Percentiles rank a stretch among this genome's conserved stretches.
Evolutionary conservation across 2,329 filamentous ascomycete genomes (phyloP).

Genomic region (Alternaria angustiovoidea): DNA sequence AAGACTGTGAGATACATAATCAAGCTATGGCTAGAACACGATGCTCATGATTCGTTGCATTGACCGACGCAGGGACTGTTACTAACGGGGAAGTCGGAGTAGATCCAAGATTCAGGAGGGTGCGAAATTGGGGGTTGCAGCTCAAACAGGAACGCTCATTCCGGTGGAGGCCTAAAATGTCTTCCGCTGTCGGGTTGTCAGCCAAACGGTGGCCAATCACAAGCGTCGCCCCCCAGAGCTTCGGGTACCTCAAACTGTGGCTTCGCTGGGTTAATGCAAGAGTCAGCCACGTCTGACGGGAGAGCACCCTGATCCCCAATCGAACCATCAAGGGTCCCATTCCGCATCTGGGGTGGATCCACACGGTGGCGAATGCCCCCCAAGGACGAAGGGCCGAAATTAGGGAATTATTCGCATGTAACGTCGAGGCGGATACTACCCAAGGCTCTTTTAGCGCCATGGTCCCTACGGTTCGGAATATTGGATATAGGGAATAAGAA

Average conservation of each 20-base stretch:
- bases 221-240: background rate
- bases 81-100: constrained; percentile 13
- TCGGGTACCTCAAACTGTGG: constrained; percentile 27
- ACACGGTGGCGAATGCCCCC: constrained; percentile 6
- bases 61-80: constrained; percentile 1
- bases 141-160: constrained; percentile 12
- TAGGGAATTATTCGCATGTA: constrained; percentile 20
- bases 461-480: constrained; percentile 19
- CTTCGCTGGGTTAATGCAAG: constrained; percentile 17
- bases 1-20: background rate
- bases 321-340: background rate
- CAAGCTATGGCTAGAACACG: constrained; percentile 9
- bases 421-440: constrained; percentile 24
- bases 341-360: constrained; percentile 11
- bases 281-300: constrained; percentile 27
- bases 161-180: constrained; percentile 18
- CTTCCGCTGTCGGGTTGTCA: constrained; percentile 20
- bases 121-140: constrained; percentile 3
- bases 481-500: constrained; percentile 18
- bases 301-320: constrained; percentile 13
- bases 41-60: constrained; percentile 14
- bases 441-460: constrained; percentile 17
- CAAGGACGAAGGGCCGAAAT: constrained; percentile 19
- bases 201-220: constrained; percentile 24
- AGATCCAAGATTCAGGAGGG: constrained; percentile 7